Conservation (phyloP, 805 yeast species). For the Sungouiozyma ichnusensis region DNA sequence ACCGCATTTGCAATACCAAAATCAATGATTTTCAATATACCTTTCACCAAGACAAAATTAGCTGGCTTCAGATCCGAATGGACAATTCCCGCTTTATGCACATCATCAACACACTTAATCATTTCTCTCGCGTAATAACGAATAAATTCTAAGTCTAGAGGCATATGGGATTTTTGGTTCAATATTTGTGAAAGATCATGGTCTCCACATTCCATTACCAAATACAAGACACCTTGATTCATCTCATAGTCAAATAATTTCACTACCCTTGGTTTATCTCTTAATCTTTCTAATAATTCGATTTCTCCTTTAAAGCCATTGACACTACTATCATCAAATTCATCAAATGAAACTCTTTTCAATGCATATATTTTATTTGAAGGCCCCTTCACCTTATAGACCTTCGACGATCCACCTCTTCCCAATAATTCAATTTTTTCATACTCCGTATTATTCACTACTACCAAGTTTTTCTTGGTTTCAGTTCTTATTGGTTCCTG, state of each 20-base stretch:
- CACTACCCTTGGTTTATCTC: constrained; percentile 62
- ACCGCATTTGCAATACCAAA: constrained; percentile 95
- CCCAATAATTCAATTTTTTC: constrained; percentile 74
- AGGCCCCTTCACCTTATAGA: constrained; percentile 58
- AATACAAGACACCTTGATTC: constrained; percentile 47
- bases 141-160: constrained; percentile 65
- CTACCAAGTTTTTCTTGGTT: constrained; percentile 16
- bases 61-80: constrained; percentile 72
- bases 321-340: constrained; percentile 64
- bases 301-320: constrained; percentile 86
- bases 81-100: constrained; percentile 79
- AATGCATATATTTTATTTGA: constrained; percentile 61
- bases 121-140: constrained; percentile 71
- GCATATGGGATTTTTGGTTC: constrained; percentile 35
- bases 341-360: constrained; percentile 71
- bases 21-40: constrained; percentile 78
- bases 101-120: constrained; percentile 72
- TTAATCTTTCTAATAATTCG: constrained; percentile 52
- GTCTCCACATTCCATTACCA: constrained; percentile 94
- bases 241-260: constrained; percentile 65
- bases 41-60: constrained; percentile 70
- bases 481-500: constrained; percentile 3
- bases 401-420: constrained; percentile 88
- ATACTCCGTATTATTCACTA: constrained; percentile 52
- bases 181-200: constrained; percentile 78